Evolutionary conservation across 371 early-diverging fungal species (phyloP), one percentile per base, ranked within the genome.

Genomic region (Capniomyces stellatus): DNA sequence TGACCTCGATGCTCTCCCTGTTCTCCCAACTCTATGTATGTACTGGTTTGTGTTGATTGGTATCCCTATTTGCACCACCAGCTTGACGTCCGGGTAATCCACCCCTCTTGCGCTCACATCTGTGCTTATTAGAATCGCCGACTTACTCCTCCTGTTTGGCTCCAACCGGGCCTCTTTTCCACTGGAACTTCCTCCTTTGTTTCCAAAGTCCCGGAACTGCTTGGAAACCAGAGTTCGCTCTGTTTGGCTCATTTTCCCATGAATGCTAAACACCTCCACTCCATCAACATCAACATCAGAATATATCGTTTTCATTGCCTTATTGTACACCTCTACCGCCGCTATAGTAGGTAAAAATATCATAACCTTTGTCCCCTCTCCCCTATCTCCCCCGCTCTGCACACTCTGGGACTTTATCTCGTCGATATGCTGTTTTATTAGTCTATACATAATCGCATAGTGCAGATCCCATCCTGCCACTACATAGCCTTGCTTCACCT

Each of bases 41-140:
- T 95, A 99, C 65, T 91, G 88, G 58, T 98, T 98, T 49, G 82
- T 70, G 47, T 75, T 70, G 4, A 81, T 73, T 24, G 99, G 97
- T 1, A 90, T 74, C 62, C 98, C 99, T 42, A 93, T 76, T 73
- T 98, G 98, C 21, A 97, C 51, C 3, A 97, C 95, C 44, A 92
- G 71, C 0, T 85, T 81, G 1, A 98, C 92, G 66, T 87, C 91
- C n/a, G 98, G 97, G 51, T 97, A 97, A 70, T 98, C 99, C n/a
- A 99, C 87, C 40, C 99, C 99, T 61, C 99, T 87, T 31, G 99
- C 99, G 53, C 97, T 95, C 2, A 99, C 97, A 70, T 99, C 99
- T 0, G 98, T 90, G 1, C 98, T 96, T 57, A 98, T 82, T 58
- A 99, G 66, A 30, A 94, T 75, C 21, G 78, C 73, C 2, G 61